Conservation (phyloP, 352 stramenopile genomes). For the Phytophthora fragariae region DNA sequence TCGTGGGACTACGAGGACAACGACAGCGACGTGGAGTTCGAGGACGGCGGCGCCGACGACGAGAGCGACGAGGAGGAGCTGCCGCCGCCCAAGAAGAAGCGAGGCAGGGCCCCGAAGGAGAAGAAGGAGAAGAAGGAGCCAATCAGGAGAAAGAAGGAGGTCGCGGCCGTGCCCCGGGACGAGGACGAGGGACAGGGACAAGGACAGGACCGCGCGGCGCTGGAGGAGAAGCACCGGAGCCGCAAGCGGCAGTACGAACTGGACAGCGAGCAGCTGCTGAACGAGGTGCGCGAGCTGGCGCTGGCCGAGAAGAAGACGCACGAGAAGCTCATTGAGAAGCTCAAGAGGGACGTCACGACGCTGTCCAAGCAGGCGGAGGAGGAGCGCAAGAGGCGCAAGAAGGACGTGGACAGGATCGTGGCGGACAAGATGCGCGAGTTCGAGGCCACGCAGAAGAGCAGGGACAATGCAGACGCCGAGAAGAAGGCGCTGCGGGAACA, state of each 20-base stretch:
- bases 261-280: constrained; percentile 70
- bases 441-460: constrained; percentile 44
- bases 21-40: constrained; percentile 35
- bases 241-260: constrained; percentile 68
- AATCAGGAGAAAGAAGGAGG: constrained; percentile 21
- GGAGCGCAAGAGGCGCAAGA: constrained; percentile 48
- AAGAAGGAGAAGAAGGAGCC: constrained; percentile 28
- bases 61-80: constrained; percentile 33
- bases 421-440: constrained; percentile 52
- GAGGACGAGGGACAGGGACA: constrained; percentile 26
- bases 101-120: constrained; percentile 13
- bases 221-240: constrained; percentile 58
- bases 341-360: constrained; percentile 71
- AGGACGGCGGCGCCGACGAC: constrained; percentile 14
- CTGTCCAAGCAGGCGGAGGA: constrained; percentile 67
- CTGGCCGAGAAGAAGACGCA: constrained; percentile 79
- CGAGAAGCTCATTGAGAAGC: constrained; percentile 70
- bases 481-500: constrained; percentile 48
- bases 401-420: constrained; percentile 59
- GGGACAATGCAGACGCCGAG: constrained; percentile 41
- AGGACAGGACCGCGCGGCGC: constrained; percentile 15
- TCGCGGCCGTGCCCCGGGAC: constrained; percentile 2
- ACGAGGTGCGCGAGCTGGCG: constrained; percentile 64
- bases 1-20: constrained; percentile 46
- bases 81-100: constrained; percentile 37